Conservation (phyloP, 352 stramenopile species). For the Globisporangium echinulatum region DNA sequence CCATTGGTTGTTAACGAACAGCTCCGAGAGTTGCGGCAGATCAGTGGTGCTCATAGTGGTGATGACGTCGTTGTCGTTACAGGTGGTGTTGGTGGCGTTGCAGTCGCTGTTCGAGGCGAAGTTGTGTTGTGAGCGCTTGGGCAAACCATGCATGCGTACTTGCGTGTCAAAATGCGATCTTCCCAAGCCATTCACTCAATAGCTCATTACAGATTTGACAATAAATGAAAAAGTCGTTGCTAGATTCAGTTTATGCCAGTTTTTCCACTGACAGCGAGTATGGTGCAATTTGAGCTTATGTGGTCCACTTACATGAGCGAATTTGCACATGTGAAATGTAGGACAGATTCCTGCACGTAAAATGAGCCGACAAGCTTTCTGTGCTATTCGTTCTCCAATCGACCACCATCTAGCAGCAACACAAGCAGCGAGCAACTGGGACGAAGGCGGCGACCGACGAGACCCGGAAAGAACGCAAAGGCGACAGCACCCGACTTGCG, state of each 20-base stretch:
- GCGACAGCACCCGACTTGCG: too few relatives aligned
- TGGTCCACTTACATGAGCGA: background rate
- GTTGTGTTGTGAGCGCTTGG: too few relatives aligned
- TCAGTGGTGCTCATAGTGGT: background rate
- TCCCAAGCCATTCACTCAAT: background rate
- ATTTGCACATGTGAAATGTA: background rate
- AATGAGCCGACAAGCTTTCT: too few relatives aligned
- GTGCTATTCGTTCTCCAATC: too few relatives aligned
- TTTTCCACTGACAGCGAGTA: background rate
- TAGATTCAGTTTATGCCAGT: too few relatives aligned
- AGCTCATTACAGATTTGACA: too few relatives aligned
- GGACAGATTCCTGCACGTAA: background rate
- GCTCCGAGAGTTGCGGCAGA: constrained; percentile 37
- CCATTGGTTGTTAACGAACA: constrained; percentile 60
- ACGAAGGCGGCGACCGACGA: too few relatives aligned
- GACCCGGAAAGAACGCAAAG: too few relatives aligned
- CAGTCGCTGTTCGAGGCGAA: background rate
- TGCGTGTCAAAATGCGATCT: background rate
- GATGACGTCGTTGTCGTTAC: constrained; percentile 1
- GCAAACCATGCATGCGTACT: too few relatives aligned
- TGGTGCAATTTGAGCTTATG: background rate
- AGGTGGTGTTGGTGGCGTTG: background rate
- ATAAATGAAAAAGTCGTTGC: background rate
- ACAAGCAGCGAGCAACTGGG: too few relatives aligned
- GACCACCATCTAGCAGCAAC: too few relatives aligned